Evolutionary conservation across 768 basidiomycete species (phyloP).

Genomic region (Russula virescens): DNA sequence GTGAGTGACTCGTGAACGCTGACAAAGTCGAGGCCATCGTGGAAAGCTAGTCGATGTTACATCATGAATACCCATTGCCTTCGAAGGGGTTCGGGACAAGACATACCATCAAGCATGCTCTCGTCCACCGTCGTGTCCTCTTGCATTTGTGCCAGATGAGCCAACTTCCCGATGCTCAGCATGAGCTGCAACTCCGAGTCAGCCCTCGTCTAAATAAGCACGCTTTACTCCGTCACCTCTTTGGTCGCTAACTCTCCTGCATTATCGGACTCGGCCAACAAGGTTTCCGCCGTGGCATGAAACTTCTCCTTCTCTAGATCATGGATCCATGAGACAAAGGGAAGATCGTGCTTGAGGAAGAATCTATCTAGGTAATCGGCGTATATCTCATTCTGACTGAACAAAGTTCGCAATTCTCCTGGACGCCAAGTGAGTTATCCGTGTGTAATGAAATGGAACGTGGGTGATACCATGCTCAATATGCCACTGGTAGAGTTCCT

Average conservation of each 20-base stretch:
- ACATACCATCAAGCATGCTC: conserved; percentile 49
- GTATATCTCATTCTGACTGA: conserved; percentile 66
- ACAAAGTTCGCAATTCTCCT: conserved; percentile 81
- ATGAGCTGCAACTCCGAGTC: conserved; percentile 52
- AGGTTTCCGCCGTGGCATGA: conserved; percentile 54
- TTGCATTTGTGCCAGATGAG: conserved; percentile 59
- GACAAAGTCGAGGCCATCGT: conserved; percentile 82
- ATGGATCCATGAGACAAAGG: conserved; percentile 80
- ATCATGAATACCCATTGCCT: neutral
- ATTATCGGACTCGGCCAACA: conserved; percentile 55
- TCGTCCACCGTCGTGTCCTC: conserved; percentile 47
- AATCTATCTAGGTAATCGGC: conserved; percentile 62
- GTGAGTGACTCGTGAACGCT: conserved; percentile 72
- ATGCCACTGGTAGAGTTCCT: conserved; percentile 90
- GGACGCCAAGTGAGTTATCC: neutral
- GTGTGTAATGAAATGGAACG: neutral
- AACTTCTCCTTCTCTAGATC: conserved; percentile 68
- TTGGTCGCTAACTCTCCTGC: conserved; percentile 60
- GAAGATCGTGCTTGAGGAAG: conserved; percentile 54
- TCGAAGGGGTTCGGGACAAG: neutral
- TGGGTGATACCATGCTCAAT: conserved; percentile 69
- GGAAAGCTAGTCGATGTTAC: conserved; percentile 52
- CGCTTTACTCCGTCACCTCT: conserved; percentile 50
- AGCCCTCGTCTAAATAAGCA: neutral
- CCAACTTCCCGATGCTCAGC: conserved; percentile 86